Evolutionary conservation across 768 basidiomycete species (phyloP).

Genomic region (Scleroderma bovista): DNA sequence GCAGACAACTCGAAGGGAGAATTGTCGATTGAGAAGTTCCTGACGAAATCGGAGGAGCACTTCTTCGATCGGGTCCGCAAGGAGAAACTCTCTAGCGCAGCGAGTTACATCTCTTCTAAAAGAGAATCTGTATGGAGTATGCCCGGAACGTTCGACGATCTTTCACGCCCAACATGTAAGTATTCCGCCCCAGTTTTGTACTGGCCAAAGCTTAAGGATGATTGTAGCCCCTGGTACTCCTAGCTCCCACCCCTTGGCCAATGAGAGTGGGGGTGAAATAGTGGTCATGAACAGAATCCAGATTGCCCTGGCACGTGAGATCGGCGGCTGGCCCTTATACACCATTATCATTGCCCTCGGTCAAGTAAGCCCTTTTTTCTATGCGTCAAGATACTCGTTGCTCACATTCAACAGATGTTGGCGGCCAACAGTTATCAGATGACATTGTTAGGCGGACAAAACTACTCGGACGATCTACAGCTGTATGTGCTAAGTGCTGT

Average conservation of each 20-base stretch:
- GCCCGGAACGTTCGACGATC: slow-evolving; percentile 46
- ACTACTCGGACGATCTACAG: slow-evolving; percentile 74
- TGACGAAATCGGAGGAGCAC: slow-evolving; percentile 86
- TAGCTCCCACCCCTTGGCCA: slow-evolving; percentile 44
- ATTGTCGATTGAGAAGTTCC: slow-evolving; percentile 85
- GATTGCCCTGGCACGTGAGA: slow-evolving; percentile 73
- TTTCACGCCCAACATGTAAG: slow-evolving; percentile 75
- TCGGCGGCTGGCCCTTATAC: slow-evolving; percentile 88
- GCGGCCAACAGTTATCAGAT: slow-evolving; percentile 94
- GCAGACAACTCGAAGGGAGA: slow-evolving; percentile 89
- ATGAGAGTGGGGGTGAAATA: slow-evolving; percentile 46
- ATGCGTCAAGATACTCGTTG: neutral
- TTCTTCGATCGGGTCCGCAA: slow-evolving; percentile 90
- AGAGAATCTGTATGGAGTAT: slow-evolving; percentile 83
- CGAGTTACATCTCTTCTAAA: slow-evolving; percentile 70
- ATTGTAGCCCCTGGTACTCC: slow-evolving; percentile 37
- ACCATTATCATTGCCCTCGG: slow-evolving; percentile 84
- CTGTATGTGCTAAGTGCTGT: slow-evolving; percentile 88
- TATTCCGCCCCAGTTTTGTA: slow-evolving; percentile 7
- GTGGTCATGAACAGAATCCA: slow-evolving; percentile 82
- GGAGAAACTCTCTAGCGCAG: slow-evolving; percentile 80
- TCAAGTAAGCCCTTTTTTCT: slow-evolving; percentile 43
- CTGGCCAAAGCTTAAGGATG: slow-evolving; percentile 15
- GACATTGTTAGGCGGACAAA: slow-evolving; percentile 81
- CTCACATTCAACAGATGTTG: slow-evolving; percentile 50